Evolutionary conservation across 2,329 filamentous ascomycete species (phyloP), one percentile per base, ranked within the genome.

Genomic region (Teratosphaeria viscida): DNA sequence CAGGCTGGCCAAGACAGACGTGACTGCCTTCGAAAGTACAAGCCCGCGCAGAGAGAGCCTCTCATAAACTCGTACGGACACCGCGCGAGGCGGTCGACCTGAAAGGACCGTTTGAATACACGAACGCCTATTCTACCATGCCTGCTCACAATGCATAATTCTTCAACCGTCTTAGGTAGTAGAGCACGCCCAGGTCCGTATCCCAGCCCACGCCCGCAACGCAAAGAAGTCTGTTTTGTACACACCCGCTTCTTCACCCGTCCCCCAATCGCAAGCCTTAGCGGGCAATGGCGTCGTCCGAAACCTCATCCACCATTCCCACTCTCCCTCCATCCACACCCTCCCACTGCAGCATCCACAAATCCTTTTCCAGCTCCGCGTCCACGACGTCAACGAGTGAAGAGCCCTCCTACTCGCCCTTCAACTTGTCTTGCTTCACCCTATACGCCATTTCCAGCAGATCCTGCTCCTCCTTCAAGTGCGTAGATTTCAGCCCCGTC

Each of bases 401-500:
- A 49, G 43, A 49, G 43, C 52, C 54, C 29, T 39, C 54, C 54
- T 23, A 26, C 54, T 55, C 54, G 54, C 84, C 83, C 78, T 86
- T 86, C 60, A 86, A 75, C 73, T 83, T 85, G 63, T 85, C 82
- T 77, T 87, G 84, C 75, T 79, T 80, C 54, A 87, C 78, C 23
- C 71, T 78, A 71, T 84, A 87, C 56, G 85, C 85, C 72, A 82
- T 81, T 64, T 85, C 77, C 66, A 92, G 77, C 67, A 99, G 76
- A 55, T 94, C 90, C 73, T 89, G 82, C 82, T 97, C 94, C 80
- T 99, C 94, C 83, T 92, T 95, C 77, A 85, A 78, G 77, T 99
- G 94, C 59, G 82, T 85, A 53, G 82, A 79, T 85, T 99, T 99
- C 72, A 94, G 78, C 75, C 94, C 94, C 58, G 92, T 96, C 43